Evolutionary conservation across 192 early-diverging fungal genomes (phyloP).

Genomic region (Linderina pennispora): DNA sequence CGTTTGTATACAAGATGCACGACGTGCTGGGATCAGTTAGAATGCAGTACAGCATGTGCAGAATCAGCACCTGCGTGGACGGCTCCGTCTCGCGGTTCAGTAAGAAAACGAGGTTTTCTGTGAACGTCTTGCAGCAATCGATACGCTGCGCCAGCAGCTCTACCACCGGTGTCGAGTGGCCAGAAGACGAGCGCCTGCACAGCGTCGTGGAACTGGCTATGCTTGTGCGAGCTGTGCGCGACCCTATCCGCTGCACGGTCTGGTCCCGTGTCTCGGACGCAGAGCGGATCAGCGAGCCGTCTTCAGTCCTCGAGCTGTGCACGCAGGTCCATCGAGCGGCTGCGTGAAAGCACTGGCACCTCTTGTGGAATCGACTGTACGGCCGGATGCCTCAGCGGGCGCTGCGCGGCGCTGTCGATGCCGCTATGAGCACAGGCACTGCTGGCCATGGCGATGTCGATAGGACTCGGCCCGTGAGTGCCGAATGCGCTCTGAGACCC

Average conservation of each 20-base stretch:
- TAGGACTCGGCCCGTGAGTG: no score
- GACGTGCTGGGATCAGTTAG: constrained; percentile 56
- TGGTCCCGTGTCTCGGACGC: background rate
- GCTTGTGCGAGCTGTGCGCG: background rate
- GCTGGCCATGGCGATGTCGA: background rate
- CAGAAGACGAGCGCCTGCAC: background rate
- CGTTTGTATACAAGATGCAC: constrained; percentile 89
- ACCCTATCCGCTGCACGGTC: background rate
- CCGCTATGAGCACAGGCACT: background rate
- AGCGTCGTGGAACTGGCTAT: background rate
- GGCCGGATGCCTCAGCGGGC: constrained; percentile 1
- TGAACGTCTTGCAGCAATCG: constrained; percentile 66
- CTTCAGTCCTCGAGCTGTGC: background rate
- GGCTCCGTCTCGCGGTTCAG: constrained; percentile 79
- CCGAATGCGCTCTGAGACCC: no score
- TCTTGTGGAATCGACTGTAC: constrained; percentile 7
- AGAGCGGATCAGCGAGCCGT: background rate
- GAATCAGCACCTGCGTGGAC: constrained; percentile 41
- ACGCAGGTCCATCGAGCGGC: constrained; percentile 39
- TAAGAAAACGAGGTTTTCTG: constrained; percentile 87
- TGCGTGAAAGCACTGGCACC: constrained; percentile 15
- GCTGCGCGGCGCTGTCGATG: no score
- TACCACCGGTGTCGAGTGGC: constrained; percentile 21
- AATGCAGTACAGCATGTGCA: constrained; percentile 67
- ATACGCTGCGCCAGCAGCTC: constrained; percentile 27